Percentiles rank a stretch among this genome's conserved stretches.
Evolutionary conservation across 1,139 yeast genomes (phyloP).

Genomic region (Trichomonascaceae sp.): DNA sequence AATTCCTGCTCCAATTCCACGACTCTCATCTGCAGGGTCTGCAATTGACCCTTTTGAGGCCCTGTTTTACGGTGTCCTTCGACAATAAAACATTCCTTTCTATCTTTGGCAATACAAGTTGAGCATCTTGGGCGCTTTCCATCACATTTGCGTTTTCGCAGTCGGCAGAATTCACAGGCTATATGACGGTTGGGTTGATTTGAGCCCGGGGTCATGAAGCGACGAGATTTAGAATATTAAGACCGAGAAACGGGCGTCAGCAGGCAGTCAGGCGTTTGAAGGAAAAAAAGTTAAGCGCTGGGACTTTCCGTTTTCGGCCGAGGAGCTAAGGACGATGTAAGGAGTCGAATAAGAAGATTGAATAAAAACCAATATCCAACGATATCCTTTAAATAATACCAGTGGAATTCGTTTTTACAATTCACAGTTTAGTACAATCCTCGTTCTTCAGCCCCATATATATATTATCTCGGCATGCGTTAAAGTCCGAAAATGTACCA

Average conservation of each 20-base stretch:
- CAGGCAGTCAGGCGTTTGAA: too few relatives aligned
- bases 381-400: too few relatives aligned
- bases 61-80: constrained; percentile 3
- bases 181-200: neutral
- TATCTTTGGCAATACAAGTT: neutral
- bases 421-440: too few relatives aligned
- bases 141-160: constrained; percentile 9
- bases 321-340: too few relatives aligned
- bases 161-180: constrained; percentile 8
- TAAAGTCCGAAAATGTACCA: neutral
- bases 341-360: too few relatives aligned
- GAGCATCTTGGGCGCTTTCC: constrained; percentile 4
- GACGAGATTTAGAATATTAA: neutral
- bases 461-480: neutral
- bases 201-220: neutral
- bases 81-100: neutral
- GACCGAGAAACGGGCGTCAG: neutral
- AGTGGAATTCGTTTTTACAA: too few relatives aligned
- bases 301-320: neutral
- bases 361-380: too few relatives aligned
- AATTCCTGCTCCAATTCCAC: neutral
- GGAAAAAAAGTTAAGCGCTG: too few relatives aligned
- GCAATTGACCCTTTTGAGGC: neutral
- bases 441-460: too few relatives aligned
- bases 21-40: neutral